A percentile compares a stretch with the other conserved stretches of the same genome.
phyloP scores from a whole-genome alignment of 345 rosid species.

The Populus davidiana region DNA sequence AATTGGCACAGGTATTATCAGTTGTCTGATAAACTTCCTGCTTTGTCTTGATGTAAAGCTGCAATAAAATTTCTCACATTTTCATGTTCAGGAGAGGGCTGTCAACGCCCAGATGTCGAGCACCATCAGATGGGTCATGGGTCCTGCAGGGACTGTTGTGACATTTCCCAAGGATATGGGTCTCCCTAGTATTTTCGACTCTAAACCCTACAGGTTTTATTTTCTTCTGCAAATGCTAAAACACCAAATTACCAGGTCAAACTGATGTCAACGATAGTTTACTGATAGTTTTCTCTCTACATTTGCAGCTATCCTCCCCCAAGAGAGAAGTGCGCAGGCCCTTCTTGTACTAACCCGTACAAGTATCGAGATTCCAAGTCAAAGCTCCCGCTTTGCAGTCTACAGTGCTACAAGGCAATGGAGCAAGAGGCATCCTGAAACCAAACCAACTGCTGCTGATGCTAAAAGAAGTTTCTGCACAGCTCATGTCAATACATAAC shows the following conservation, averaged over 20 bases:
- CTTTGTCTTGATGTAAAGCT: conserved; percentile 4
- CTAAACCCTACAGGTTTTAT: conserved; percentile 52
- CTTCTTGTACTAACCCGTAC: conserved; percentile 68
- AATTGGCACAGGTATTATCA: conserved; percentile 67
- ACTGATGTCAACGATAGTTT: conserved; percentile 4
- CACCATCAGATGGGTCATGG: conserved; percentile 61
- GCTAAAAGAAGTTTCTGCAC: neutral
- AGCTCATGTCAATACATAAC: neutral
- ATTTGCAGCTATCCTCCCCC: conserved; percentile 83
- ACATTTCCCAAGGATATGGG: conserved; percentile 77
- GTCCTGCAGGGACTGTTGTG: conserved; percentile 70
- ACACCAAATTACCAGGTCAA: neutral
- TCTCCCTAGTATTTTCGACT: conserved; percentile 65
- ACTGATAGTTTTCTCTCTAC: conserved; percentile 8
- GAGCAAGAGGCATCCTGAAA: conserved; percentile 31
- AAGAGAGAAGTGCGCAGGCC: conserved; percentile 82
- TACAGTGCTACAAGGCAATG: conserved; percentile 81
- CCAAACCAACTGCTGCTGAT: conserved; percentile 3
- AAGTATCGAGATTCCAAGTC: conserved; percentile 88
- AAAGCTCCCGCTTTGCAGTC: conserved; percentile 87
- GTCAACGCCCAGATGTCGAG: conserved; percentile 48
- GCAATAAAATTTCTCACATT: conserved; percentile 10
- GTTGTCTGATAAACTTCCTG: neutral
- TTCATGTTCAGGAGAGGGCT: conserved; percentile 62
- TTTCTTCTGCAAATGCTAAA: neutral